Evolutionary conservation across 163 green algal genomes (phyloP), one percentile per base, ranked within the genome.

Genomic region (Chlorella variabilis): DNA sequence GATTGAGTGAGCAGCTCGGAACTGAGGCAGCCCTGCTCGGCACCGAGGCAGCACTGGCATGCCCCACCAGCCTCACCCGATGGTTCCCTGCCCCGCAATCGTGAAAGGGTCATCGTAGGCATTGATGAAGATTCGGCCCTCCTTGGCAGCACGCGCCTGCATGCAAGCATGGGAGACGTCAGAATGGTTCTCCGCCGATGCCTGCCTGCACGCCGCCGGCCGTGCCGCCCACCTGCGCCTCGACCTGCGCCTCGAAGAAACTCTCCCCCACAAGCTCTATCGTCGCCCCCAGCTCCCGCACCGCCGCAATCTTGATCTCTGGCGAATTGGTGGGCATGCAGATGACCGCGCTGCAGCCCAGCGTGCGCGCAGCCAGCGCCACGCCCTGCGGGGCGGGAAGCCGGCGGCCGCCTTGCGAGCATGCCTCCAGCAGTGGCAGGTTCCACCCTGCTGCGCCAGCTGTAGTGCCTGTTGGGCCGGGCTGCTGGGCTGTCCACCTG

Each of bases 41-140:
- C n/a, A n/a, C n/a, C n/a, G n/a, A n/a, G n/a, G n/a, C n/a, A n/a
- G n/a, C n/a, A n/a, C n/a, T n/a, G n/a, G n/a, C n/a, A n/a, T n/a
- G 45, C 45, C 45, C 45, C 15, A 15, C 45, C 45, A 11, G 45
- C 8, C 59, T 25, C 68, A 75, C 68, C 91, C 96, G 21, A 98
- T 94, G 71, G 96, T 99, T 77, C 95, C 96, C 88, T 99, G 96
- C 0, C 96, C 96, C 5, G 96, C 95, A 65, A 99, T 98, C 65
- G 94, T 97, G 88, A 92, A 92, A 2, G 95, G 95, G 84, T 98
- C 96, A 81, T 99, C 96, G 71, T 98, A 99, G 11, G 96, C 95
- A 1, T 90, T 85, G 7, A 99, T 89, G 78, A 98, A 98, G 4
- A 89, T 88, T 0, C 91, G 78, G 0, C 93, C 93, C 56, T 98